Percentiles rank a stretch among this genome's conserved stretches.
Evolutionary conservation across 768 basidiomycete species (phyloP).

Genomic region (Boletus subcaerulescens): DNA sequence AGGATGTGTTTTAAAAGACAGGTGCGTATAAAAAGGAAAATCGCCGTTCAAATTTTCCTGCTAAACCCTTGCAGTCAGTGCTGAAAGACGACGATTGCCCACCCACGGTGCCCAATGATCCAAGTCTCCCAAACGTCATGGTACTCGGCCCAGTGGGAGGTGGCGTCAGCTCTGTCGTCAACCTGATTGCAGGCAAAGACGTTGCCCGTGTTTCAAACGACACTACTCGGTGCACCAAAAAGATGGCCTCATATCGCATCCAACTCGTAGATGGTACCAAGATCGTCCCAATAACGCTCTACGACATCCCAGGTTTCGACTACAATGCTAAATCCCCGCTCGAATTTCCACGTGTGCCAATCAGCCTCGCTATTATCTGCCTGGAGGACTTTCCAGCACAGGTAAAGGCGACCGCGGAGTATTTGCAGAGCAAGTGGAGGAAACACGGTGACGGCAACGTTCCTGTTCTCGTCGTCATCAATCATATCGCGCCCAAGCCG

Average conservation of each 20-base stretch:
- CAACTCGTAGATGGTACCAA: slow-evolving; percentile 9
- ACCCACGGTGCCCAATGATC: neutral
- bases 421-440: slow-evolving; percentile 15
- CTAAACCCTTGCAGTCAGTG: slow-evolving; percentile 8
- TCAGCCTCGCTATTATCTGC: slow-evolving; percentile 23
- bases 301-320: slow-evolving; percentile 24
- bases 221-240: slow-evolving; percentile 17
- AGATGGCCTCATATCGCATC: slow-evolving; percentile 13
- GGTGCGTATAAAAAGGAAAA: slow-evolving; percentile 10
- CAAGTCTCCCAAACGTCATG: slow-evolving; percentile 19
- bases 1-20: slow-evolving; percentile 17
- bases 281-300: slow-evolving; percentile 16
- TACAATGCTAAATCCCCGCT: slow-evolving; percentile 18
- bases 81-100: neutral
- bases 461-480: slow-evolving; percentile 21
- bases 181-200: slow-evolving; percentile 24
- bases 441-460: slow-evolving; percentile 15
- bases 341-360: slow-evolving; percentile 18
- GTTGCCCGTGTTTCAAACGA: slow-evolving; percentile 21
- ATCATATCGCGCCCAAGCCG: slow-evolving; percentile 18
- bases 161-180: slow-evolving; percentile 30
- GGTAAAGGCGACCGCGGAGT: slow-evolving; percentile 19
- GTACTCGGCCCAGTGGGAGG: slow-evolving; percentile 27
- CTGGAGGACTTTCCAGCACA: slow-evolving; percentile 20
- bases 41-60: neutral